These are phyloP conservation scores for Penicillium hordei DNA, from an alignment of 2,329 filamentous ascomycete species.

Conservation along the genomic window DNA sequence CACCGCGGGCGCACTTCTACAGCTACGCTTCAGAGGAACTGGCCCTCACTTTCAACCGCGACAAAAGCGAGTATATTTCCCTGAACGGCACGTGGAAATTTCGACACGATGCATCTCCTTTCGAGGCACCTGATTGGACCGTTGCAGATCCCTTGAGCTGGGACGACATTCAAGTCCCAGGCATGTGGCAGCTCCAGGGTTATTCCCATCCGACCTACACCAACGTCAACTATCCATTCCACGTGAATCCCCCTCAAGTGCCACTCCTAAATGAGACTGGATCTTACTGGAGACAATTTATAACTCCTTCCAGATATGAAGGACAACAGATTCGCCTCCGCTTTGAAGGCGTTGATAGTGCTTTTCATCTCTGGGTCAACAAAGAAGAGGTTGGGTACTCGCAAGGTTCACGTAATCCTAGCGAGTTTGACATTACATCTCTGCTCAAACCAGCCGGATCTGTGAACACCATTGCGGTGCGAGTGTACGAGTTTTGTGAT, in stretches of 20 bases:
- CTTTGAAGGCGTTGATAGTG: constrained; percentile 71
- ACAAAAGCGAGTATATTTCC: constrained; percentile 12
- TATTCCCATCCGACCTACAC: constrained; percentile 68
- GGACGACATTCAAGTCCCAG: constrained; percentile 57
- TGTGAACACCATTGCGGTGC: constrained; percentile 59
- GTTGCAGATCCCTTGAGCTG: constrained; percentile 7
- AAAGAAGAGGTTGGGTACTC: constrained; percentile 64
- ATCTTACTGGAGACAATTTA: constrained; percentile 59
- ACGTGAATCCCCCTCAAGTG: constrained; percentile 62
- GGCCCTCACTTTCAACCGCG: constrained; percentile 44
- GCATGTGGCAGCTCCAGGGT: constrained; percentile 70
- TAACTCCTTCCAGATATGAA: constrained; percentile 53
- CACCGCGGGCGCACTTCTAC: constrained; percentile 58
- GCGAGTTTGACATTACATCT: constrained; percentile 66
- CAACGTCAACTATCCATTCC: constrained; percentile 66
- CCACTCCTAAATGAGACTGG: constrained; percentile 65
- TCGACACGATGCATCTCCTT: constrained; percentile 12
- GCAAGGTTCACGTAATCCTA: constrained; percentile 66
- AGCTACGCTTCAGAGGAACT: constrained; percentile 52
- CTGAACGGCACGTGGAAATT: constrained; percentile 26
- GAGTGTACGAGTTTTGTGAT: constrained; percentile 71
- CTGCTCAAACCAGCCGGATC: constrained; percentile 40
- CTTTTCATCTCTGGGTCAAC: constrained; percentile 70
- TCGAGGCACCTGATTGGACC: constrained; percentile 17
- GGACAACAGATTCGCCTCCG: constrained; percentile 60